Evolutionary conservation across 768 basidiomycete species (phyloP).

Genomic region (Fistulinella prunicolor): DNA sequence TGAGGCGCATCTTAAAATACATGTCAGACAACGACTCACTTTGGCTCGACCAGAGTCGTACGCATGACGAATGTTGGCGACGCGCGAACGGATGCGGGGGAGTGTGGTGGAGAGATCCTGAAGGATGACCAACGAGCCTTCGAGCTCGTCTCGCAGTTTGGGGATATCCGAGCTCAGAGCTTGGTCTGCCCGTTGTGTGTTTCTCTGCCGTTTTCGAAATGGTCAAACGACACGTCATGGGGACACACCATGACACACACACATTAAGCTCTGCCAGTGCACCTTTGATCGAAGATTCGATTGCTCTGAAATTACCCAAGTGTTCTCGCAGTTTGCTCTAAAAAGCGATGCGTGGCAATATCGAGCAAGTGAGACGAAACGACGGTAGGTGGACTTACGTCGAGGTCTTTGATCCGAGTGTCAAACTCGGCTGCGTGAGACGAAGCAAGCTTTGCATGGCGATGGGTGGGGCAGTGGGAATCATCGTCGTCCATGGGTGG

Average conservation of each 20-base stretch:
- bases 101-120: slow-evolving; percentile 55
- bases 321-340: slow-evolving; percentile 67
- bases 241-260: too few species aligned
- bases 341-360: background rate
- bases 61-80: slow-evolving; percentile 57
- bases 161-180: slow-evolving; percentile 60
- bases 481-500: slow-evolving; percentile 7
- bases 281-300: slow-evolving; percentile 67
- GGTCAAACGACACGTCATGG: too few species aligned
- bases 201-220: slow-evolving; percentile 49
- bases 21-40: slow-evolving; percentile 35
- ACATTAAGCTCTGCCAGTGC: slow-evolving; percentile 62
- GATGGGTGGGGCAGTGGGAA: slow-evolving; percentile 37
- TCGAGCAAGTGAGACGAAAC: background rate
- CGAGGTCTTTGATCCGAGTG: slow-evolving; percentile 58
- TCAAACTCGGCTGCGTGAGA: slow-evolving; percentile 50
- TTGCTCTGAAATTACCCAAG: slow-evolving; percentile 70
- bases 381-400: slow-evolving; percentile 39
- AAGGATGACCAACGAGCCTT: slow-evolving; percentile 57
- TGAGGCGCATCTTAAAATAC: too few species aligned
- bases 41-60: slow-evolving; percentile 73
- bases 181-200: slow-evolving; percentile 55
- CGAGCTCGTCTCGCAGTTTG: slow-evolving; percentile 56
- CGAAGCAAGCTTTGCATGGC: slow-evolving; percentile 44
- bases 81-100: slow-evolving; percentile 59